A percentile compares a stretch with the other conserved stretches of the same genome.
Conservation (phyloP, 805 yeast species). For the Spathaspora girioi region DNA sequence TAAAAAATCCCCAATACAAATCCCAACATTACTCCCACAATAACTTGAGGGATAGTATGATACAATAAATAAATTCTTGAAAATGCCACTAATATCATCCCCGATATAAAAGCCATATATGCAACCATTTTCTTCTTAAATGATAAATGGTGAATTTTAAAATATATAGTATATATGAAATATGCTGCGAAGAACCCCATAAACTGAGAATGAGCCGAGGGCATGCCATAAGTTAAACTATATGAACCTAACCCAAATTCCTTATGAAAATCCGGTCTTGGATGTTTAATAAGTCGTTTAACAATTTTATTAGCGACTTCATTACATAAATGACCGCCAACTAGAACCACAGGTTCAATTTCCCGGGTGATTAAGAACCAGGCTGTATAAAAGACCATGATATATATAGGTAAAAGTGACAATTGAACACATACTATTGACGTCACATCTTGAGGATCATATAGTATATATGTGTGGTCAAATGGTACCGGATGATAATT, state of each 20-base stretch:
- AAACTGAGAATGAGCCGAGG: conserved; percentile 94
- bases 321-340: conserved; percentile 79
- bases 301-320: conserved; percentile 69
- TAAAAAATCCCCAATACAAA: conserved; percentile 53
- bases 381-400: conserved; percentile 74
- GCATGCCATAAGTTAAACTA: conserved; percentile 85
- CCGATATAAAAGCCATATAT: conserved; percentile 18
- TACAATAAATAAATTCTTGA: conserved; percentile 78
- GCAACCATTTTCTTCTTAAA: conserved; percentile 20
- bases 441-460: conserved; percentile 61
- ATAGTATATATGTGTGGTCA: conserved; percentile 82
- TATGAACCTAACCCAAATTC: conserved; percentile 41
- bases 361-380: conserved; percentile 84
- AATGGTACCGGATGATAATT: conserved; percentile 51
- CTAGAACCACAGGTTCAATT: conserved; percentile 76
- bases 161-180: conserved; percentile 41
- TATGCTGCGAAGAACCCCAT: conserved; percentile 81
- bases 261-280: conserved; percentile 64
- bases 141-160: conserved; percentile 35
- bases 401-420: conserved; percentile 76
- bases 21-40: conserved; percentile 70
- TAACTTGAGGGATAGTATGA: conserved; percentile 71
- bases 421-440: conserved; percentile 65
- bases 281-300: conserved; percentile 62
- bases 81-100: conserved; percentile 47